Base-by-base conservation (phyloP, 768 basidiomycete species). In the Austroboletus eburneus region DNA sequence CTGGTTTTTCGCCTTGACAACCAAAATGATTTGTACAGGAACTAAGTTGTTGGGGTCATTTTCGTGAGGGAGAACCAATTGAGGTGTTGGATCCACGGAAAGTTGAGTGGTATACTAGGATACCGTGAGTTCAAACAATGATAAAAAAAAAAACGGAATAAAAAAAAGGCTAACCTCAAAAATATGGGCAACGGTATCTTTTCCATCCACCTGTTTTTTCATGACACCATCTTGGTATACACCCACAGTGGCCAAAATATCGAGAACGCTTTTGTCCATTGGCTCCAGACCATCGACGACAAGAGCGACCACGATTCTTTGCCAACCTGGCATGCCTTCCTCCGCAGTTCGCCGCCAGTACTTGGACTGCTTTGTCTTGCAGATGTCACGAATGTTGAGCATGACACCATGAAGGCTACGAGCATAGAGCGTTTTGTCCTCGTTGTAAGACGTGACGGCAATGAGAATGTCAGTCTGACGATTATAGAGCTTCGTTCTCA, bases 351-450 rank as follows among this genome's bases (percentile, higher is more conserved):
- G 77, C 36, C 85, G 77, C 90, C 92, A 92, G 69, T 87, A 95
- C 66, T 92, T 92, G 53, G 87, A 91, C 60, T 88, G 87, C 66
- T 94, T 94, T 33, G 91, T 93, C 70, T 87, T 92, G 79, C 92
- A 94, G 55, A 97, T 97, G 58, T 98, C 88, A 54, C 94, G 87
- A 51, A 98, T 94, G 68, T 99, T 98, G 52, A 95, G 68, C 94
- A 97, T 97, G 58, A 97, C 86, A 52, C 90, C 90, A 61, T 97
- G 95, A 32, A 98, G 74, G 0, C 94, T 97, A 54, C 87, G 84
- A 22, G 89, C 81, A 60, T 91, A 90, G n/a, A 91, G 78, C 6
- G 81, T 84, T 73, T 91, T 92, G 77, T 92, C 89, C 66, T 93
- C 91, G 52, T 92, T 91, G 71, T 91, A 92, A 4, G 85, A 90